A percentile compares a stretch with the other conserved stretches of the same genome.
Evolutionary conservation across 371 early-diverging fungal genomes (phyloP).

Genomic region (Polyrhizophydium stewartii): DNA sequence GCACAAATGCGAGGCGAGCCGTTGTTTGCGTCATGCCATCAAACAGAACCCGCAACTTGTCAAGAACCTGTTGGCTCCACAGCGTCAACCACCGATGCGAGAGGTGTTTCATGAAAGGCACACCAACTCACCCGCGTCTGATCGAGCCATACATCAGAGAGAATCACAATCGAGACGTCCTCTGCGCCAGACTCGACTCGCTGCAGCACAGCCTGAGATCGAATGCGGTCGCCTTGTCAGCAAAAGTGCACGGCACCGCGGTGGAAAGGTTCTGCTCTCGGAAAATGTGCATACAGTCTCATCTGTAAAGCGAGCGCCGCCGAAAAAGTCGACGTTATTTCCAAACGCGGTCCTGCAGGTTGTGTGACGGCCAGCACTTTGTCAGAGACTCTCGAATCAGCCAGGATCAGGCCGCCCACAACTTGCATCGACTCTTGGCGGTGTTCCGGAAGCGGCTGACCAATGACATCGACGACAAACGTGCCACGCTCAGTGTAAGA

Average conservation of each 20-base stretch:
- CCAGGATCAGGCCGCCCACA: not conserved
- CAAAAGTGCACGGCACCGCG: no score
- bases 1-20: conserved; percentile 76
- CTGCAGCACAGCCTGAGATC: conserved; percentile 13
- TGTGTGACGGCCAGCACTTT: not conserved
- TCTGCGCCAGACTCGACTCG: conserved; percentile 44
- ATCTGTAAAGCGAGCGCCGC: conserved; percentile 34
- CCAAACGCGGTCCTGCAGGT: conserved; percentile 22
- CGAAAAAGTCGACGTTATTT: conserved; percentile 48
- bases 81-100: no score
- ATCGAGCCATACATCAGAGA: conserved; percentile 87
- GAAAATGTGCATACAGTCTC: conserved; percentile 18
- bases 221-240: no score
- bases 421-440: conserved; percentile 57
- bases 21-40: conserved; percentile 57
- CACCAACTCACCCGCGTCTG: conserved; percentile 56
- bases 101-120: not conserved
- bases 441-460: conserved; percentile 73
- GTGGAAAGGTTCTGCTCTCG: no score
- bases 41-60: conserved; percentile 61
- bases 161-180: conserved; percentile 65
- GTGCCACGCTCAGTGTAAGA: conserved; percentile 62
- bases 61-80: conserved; percentile 28
- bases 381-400: not conserved
- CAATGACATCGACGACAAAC: conserved; percentile 64